These are phyloP conservation scores for Dioszegia crocea DNA, from an alignment of 768 basidiomycete genomes.

Conservation along the genomic window DNA sequence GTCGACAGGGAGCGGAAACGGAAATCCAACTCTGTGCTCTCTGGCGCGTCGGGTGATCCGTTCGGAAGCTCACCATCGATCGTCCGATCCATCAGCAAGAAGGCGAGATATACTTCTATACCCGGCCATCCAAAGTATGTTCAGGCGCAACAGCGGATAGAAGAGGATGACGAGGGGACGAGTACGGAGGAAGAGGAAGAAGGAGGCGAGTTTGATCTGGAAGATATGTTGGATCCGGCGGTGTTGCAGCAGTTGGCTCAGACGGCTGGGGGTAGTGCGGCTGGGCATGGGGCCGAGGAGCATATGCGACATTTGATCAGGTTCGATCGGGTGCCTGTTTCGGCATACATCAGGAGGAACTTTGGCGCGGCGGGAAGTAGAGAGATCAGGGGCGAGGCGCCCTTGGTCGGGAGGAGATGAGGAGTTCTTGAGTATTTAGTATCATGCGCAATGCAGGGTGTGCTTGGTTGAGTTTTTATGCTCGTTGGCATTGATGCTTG, in stretches of 20 bases:
- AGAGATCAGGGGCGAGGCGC: background rate
- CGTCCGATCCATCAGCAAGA: background rate
- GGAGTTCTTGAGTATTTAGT: too few relatives aligned
- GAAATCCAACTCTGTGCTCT: slow-evolving; percentile 10
- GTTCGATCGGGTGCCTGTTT: slow-evolving; percentile 12
- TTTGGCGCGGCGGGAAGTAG: background rate
- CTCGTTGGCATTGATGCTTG: too few relatives aligned
- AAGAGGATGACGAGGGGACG: slow-evolving; percentile 22
- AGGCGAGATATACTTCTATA: slow-evolving; percentile 41
- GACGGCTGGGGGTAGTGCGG: background rate
- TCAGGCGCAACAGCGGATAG: slow-evolving; percentile 21
- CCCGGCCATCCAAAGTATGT: slow-evolving; percentile 43
- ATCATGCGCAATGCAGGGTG: too few relatives aligned
- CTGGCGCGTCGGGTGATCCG: slow-evolving; percentile 11
- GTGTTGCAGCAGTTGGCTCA: background rate
- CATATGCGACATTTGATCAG: slow-evolving; percentile 13
- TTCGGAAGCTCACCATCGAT: slow-evolving; percentile 15
- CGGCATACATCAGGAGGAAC: slow-evolving; percentile 7
- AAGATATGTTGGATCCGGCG: slow-evolving; percentile 38
- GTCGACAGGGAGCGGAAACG: slow-evolving; percentile 27
- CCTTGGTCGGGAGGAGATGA: too few relatives aligned
- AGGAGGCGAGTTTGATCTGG: slow-evolving; percentile 18
- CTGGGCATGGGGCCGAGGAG: background rate
- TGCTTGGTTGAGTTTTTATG: too few relatives aligned
- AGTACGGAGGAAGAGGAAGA: slow-evolving; percentile 27